Base-by-base conservation (phyloP, 345 rosid species). In the Gossypium turneri region DNA sequence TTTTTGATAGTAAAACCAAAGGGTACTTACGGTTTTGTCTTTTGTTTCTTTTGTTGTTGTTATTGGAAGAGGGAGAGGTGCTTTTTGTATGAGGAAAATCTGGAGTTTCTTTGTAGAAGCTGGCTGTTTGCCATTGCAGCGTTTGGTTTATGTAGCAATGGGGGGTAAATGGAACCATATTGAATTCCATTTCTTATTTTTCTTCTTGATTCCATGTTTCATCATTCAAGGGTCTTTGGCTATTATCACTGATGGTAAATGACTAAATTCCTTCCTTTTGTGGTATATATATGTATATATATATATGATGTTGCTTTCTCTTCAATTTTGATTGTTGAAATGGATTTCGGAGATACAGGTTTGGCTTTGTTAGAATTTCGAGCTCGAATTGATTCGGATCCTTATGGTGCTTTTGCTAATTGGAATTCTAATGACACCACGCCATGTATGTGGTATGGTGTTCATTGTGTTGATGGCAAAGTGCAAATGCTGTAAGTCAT, bases 401-500 rank as follows among this genome's bases (percentile, higher is more conserved):
- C 96, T 67, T 75, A 79, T 74, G 91, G 85, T 80, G 88, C 82
- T 61, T 84, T 93, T 67, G 84, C 84, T 4, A 85, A 85, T 76
- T 95, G 99, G 99, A 84, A 83, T 82, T 78, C 73, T 19, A 72
- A 78, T 73, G 87, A 84, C 66, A 70, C 50, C 34, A 82, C 83
- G 72, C 86, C 92, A 6, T 95, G 99, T 78, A 67, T 68, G 73
- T 95, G 99, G 99, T 82, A 78, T 17, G 94, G 97, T 38, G 86
- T 95, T 59, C 85, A 81, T 6, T 95, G 99, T 79, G 88, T 80
- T 56, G 84, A 84, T 52, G 85, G 86, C 75, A 78, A 87, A 82
- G 99, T 93, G 78, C 84, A 85, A n/a, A 85, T 78, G 79, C 82
- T 95, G 99, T 95, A 88, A 88, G 98, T 88, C 7, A 34, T 34